Evolutionary conservation across 139 green algal genomes (phyloP).

Genomic region (Deuterostichococcus epilithicus): DNA sequence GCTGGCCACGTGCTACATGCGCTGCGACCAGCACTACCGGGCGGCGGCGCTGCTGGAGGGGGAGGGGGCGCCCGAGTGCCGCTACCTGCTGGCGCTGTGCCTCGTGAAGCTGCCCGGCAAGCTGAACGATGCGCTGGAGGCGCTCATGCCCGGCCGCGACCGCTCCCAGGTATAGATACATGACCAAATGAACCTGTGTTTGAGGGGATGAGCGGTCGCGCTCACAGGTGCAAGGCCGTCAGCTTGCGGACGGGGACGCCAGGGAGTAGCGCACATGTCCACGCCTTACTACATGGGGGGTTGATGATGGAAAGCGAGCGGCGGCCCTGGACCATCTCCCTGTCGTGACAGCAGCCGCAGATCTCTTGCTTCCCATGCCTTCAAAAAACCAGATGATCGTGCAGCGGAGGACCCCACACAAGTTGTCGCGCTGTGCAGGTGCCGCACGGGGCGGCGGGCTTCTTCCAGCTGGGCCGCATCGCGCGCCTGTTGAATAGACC

Average conservation of each 20-base stretch:
- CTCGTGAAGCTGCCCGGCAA: conserved; percentile 69
- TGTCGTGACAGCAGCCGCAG: too few species aligned
- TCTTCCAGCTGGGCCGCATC: conserved; percentile 80
- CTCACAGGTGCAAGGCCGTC: background rate
- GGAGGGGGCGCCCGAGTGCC: conserved; percentile 32
- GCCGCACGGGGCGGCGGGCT: conserved; percentile 74
- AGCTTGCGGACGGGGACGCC: too few species aligned
- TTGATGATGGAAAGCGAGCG: too few species aligned
- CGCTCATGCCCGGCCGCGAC: conserved; percentile 51
- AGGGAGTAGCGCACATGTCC: too few species aligned
- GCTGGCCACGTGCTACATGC: conserved; percentile 79
- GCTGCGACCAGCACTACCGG: conserved; percentile 66
- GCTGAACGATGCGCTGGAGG: conserved; percentile 76
- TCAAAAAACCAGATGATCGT: too few species aligned
- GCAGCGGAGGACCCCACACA: too few species aligned
- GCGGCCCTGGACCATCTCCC: background rate
- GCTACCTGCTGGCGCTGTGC: conserved; percentile 84
- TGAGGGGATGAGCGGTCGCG: too few species aligned
- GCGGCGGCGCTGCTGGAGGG: conserved; percentile 74
- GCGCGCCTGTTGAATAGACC: conserved; percentile 54
- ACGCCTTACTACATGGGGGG: too few species aligned
- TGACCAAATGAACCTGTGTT: background rate
- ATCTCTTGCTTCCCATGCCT: too few species aligned
- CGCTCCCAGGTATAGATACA: conserved; percentile 2
- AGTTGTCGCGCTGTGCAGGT: conserved; percentile 53